Conservation (phyloP, 805 yeast genomes). For the Saccharomycopsis sp. region DNA sequence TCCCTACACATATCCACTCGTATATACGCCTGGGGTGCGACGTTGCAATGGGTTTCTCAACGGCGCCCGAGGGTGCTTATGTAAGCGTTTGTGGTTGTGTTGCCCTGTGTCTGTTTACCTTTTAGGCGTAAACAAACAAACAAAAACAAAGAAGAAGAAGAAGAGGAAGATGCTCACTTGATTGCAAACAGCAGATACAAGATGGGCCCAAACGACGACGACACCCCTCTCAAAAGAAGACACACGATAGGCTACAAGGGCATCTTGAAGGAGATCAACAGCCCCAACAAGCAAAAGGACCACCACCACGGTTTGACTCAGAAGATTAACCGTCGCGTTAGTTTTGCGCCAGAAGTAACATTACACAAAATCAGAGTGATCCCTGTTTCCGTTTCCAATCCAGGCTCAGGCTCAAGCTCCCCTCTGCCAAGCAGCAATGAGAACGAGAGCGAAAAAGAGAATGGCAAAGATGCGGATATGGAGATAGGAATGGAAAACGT, state of each 20-base stretch:
- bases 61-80: too few relatives aligned
- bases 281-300: slow-evolving; percentile 7
- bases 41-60: too few relatives aligned
- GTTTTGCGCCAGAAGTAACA: slow-evolving; percentile 61
- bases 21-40: too few relatives aligned
- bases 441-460: slow-evolving; percentile 4
- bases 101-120: too few relatives aligned
- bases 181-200: too few relatives aligned
- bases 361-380: slow-evolving; percentile 38
- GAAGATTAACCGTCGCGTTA: slow-evolving; percentile 42
- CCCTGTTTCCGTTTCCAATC: slow-evolving; percentile 19
- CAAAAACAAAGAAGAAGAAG: too few relatives aligned
- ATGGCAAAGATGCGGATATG: slow-evolving; percentile 2
- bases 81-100: too few relatives aligned
- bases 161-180: too few relatives aligned
- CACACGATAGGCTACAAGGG: slow-evolving; percentile 20
- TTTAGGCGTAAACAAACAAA: too few relatives aligned
- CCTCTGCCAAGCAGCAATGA: slow-evolving; percentile 7
- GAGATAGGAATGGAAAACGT: background rate
- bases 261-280: slow-evolving; percentile 15
- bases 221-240: slow-evolving; percentile 10
- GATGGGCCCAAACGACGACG: too few relatives aligned
- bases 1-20: too few relatives aligned
- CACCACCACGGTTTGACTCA: too few relatives aligned
- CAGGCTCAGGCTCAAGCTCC: slow-evolving; percentile 1